phyloP scores from a whole-genome alignment of 768 basidiomycete species.

The Saitozyma podzolica region DNA sequence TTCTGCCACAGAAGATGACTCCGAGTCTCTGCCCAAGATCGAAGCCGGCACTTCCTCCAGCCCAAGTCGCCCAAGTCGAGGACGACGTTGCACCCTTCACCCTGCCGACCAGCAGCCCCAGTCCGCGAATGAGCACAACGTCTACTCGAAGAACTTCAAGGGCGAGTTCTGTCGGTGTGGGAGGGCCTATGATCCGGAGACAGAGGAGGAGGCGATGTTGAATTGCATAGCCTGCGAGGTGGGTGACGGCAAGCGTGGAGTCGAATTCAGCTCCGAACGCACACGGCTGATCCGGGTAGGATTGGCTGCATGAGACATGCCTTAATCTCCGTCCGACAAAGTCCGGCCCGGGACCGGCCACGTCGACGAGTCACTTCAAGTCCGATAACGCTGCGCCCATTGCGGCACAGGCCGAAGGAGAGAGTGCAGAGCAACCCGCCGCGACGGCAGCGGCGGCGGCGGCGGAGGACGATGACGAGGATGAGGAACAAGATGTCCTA shows the following conservation, averaged over 20 bases:
- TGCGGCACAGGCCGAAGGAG: not conserved
- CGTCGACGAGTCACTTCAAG: not conserved
- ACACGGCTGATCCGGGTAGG: conserved; percentile 14
- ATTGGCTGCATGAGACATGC: conserved; percentile 52
- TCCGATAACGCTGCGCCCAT: not conserved
- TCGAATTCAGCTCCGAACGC: not conserved
- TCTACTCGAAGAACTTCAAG: conserved; percentile 39
- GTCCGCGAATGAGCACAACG: conserved; percentile 40
- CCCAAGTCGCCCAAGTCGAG: not conserved
- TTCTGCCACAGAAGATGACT: conserved; percentile 6
- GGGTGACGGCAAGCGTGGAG: not conserved
- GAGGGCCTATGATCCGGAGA: conserved; percentile 46
- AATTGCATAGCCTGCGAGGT: conserved; percentile 50
- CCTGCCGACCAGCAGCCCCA: conserved; percentile 32
- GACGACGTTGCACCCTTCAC: conserved; percentile 28
- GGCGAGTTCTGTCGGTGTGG: conserved; percentile 52
- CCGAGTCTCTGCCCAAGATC: not conserved
- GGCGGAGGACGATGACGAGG: conserved; percentile 35
- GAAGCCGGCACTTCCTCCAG: not conserved
- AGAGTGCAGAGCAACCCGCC: not conserved
- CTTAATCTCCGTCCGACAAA: conserved; percentile 27
- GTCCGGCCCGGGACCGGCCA: not conserved
- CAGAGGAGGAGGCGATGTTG: conserved; percentile 49
- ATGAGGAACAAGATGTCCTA: conserved; percentile 36
- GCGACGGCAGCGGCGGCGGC: not conserved